Evolutionary conservation across 257 asterid genomes (phyloP), one percentile per base, ranked within the genome.

Genomic region (Gentiana macrophylla): DNA sequence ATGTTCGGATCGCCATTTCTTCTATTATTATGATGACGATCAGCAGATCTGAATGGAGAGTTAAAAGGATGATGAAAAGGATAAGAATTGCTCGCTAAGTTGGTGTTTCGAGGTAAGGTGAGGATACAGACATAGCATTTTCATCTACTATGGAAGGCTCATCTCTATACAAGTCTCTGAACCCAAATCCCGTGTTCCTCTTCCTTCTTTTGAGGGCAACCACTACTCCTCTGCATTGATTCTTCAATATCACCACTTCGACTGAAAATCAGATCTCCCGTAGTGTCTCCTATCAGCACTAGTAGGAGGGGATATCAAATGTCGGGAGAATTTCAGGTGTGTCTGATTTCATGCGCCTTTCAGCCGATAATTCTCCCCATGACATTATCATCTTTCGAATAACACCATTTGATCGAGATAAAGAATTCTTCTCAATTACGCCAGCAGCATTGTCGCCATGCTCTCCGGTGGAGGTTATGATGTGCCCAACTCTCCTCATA

Each of bases 261-360:
- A 71, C 87, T 79, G 77, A 53, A 74, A 82, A 72, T 84, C 95
- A 65, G 79, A 64, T 71, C 87, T 76, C 56, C 69, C 68, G 53
- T 66, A 73, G 62, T 77, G 85, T 68, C 95, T 80, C 66, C 84
- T 77, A 11, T 79, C 95, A 46, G 60, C 62, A 60, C 75, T 73
- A 3, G 60, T 38, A 6, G 95, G 79, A 51, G 97, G 94, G 59
- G 95, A 88, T 71, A 53, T 61, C 67, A 76, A 44, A 61, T 73
- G 86, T 72, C 70, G 34, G 97, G 84, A 50, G 97, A 79, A 24
- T 79, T 69, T 34, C 84, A 76, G 48, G 58, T 0, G 24, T 68
- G 74, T 91, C 96, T n/a, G 90, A 62, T 72, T 82, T 88, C 52
- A 80, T 65, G 63, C 73, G 86, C 68, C 88, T 80, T 68, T 91